Conservation (phyloP, 768 basidiomycete genomes). For the Hydnomerulius pinastri region DNA sequence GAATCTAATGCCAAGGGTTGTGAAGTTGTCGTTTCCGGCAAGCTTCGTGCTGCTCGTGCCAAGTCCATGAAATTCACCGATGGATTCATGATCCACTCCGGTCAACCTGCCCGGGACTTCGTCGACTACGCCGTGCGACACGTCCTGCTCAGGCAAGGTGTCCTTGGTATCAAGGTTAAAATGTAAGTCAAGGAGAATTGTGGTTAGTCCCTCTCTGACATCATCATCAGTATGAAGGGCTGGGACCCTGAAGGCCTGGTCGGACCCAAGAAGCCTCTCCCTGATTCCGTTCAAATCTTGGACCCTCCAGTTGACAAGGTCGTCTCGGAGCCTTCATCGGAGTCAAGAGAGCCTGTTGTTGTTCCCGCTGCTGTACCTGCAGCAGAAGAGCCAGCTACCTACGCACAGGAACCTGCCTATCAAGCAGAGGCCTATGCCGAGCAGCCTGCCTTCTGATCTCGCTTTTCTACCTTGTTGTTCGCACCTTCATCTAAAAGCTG, state of each 20-base stretch:
- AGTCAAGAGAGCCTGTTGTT: conserved; percentile 72
- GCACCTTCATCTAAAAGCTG: conserved; percentile 14
- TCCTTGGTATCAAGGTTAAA: conserved; percentile 99
- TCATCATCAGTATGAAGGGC: conserved; percentile 82
- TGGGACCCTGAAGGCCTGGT: conserved; percentile 88
- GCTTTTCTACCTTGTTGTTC: conserved; percentile 16
- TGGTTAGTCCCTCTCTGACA: conserved; percentile 13
- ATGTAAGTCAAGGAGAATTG: conserved; percentile 58
- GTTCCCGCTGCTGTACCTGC: conserved; percentile 51
- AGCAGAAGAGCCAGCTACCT: conserved; percentile 50
- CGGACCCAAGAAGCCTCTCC: conserved; percentile 92
- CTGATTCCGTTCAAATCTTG: conserved; percentile 88
- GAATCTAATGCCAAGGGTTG: conserved; percentile 99
- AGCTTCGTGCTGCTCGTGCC: conserved; percentile 98
- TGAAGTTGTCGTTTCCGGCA: conserved; percentile 99
- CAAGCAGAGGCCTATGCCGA: conserved; percentile 46
- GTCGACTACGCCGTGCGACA: conserved; percentile 98
- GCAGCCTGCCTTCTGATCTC: conserved; percentile 60
- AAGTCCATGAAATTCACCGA: conserved; percentile 99
- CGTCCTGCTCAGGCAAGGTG: conserved; percentile 97
- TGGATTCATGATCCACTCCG: conserved; percentile 99
- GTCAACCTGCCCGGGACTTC: conserved; percentile 96
- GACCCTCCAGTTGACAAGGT: conserved; percentile 92
- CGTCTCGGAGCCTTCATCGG: conserved; percentile 85
- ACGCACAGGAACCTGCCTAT: conserved; percentile 35